Evolutionary conservation across 179 eudicot genomes (phyloP).

Genomic region (Carnegiea gigantea): DNA sequence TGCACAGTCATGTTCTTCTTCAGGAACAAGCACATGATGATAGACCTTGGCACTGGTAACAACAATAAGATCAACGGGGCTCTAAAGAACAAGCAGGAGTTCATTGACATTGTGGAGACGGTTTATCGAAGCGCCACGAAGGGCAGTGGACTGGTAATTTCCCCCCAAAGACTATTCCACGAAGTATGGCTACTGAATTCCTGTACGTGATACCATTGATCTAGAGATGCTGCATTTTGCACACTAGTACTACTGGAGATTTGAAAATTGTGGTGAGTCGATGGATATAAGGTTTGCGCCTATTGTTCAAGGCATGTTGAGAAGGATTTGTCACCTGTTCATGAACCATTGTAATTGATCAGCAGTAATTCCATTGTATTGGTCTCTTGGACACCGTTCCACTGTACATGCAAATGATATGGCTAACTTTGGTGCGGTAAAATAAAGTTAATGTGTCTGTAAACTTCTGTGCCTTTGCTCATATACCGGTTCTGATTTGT

Average conservation of each 20-base stretch:
- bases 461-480: background rate
- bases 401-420: background rate
- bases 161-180: constrained; percentile 57
- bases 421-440: background rate
- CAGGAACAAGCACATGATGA: constrained; percentile 75
- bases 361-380: background rate
- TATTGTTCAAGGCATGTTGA: background rate
- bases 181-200: constrained; percentile 44
- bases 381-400: background rate
- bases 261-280: background rate
- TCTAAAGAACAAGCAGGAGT: constrained; percentile 27
- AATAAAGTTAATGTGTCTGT: background rate
- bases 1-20: constrained; percentile 67
- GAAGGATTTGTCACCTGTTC: background rate
- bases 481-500: background rate
- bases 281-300: background rate
- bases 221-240: background rate
- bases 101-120: constrained; percentile 27
- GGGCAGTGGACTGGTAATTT: constrained; percentile 60
- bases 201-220: background rate
- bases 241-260: no score
- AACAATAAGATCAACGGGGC: constrained; percentile 33
- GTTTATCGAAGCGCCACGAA: constrained; percentile 27
- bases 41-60: constrained; percentile 42
- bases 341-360: background rate